These are phyloP conservation scores for Aspergillus arachidicola DNA, from an alignment of 2,329 filamentous ascomycete species.

Conservation along the genomic window DNA sequence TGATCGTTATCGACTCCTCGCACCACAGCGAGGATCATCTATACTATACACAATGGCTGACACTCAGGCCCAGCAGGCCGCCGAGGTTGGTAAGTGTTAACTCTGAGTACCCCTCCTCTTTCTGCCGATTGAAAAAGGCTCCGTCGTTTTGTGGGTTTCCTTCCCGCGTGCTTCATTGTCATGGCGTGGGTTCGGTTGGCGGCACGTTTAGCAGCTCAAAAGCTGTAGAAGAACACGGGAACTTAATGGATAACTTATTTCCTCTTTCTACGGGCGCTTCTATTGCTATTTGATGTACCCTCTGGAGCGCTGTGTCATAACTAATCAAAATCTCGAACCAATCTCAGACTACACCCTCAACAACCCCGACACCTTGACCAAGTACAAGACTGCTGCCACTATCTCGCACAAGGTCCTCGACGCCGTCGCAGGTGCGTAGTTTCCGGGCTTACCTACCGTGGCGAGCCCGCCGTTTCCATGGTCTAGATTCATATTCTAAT, in stretches of 20 bases:
- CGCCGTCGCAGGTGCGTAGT: constrained; percentile 65
- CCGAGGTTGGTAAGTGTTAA: constrained; percentile 45
- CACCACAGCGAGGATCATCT: constrained; percentile 27
- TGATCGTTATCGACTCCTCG: constrained; percentile 19
- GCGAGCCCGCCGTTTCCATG: background rate
- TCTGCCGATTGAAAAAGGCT: constrained; percentile 32
- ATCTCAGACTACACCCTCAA: constrained; percentile 78
- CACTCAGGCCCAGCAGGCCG: constrained; percentile 26
- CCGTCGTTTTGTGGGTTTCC: constrained; percentile 37
- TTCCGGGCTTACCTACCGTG: constrained; percentile 3
- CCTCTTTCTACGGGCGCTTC: background rate
- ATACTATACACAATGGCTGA: constrained; percentile 42
- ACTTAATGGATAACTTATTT: background rate
- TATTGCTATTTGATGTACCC: background rate
- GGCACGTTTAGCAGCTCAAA: constrained; percentile 5
- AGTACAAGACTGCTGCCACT: constrained; percentile 95
- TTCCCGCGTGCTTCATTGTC: constrained; percentile 27
- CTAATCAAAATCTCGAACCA: constrained; percentile 18
- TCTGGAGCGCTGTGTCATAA: constrained; percentile 3
- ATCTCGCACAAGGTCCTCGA: constrained; percentile 96
- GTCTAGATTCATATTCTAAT: constrained; percentile 23
- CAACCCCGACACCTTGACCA: constrained; percentile 94
- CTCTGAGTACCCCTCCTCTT: constrained; percentile 21
- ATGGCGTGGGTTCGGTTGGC: constrained; percentile 11
- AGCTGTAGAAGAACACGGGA: background rate